A percentile compares a stretch with the other conserved stretches of the same genome.
These are phyloP conservation scores for Oryza glaberrima DNA, from an alignment of 176 grass and related monocot species.

Conservation along the genomic window DNA sequence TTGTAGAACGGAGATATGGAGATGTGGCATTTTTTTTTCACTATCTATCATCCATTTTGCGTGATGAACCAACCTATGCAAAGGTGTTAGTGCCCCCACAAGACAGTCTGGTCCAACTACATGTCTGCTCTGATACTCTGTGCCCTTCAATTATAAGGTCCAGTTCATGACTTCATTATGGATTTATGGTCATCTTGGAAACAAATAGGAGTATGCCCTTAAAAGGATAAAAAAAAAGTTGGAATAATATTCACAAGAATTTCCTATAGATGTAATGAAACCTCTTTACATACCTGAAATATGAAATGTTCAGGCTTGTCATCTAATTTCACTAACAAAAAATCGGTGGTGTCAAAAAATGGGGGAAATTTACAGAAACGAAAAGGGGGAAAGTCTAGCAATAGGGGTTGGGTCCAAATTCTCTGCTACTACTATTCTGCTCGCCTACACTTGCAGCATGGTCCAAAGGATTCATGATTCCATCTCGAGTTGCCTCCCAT, in stretches of 20 bases:
- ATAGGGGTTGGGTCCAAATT: not conserved
- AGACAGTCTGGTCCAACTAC: not conserved
- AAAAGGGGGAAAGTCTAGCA: too few species aligned
- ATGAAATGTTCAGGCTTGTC: constrained; percentile 26
- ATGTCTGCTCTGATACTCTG: not conserved
- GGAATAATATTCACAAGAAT: not conserved
- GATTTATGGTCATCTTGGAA: not conserved
- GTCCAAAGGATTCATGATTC: not conserved
- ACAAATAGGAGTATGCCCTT: not conserved
- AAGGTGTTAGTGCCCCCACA: not conserved
- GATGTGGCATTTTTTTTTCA: not conserved
- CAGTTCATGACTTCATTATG: not conserved
- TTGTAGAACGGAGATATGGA: not conserved
- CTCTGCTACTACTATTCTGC: not conserved
- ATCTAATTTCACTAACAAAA: not conserved
- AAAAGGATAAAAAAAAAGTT: not conserved
- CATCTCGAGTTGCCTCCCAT: not conserved
- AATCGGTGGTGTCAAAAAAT: constrained; percentile 7
- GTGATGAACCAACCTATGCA: not conserved
- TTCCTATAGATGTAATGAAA: not conserved
- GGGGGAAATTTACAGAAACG: constrained; percentile 30
- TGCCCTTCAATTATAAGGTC: not conserved
- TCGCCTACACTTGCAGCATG: not conserved
- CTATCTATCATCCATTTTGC: not conserved
- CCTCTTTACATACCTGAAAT: constrained; percentile 10